These are phyloP conservation scores for Vitis cinerea DNA, from an alignment of 164 flowering plant genomes.

Conservation along the genomic window DNA sequence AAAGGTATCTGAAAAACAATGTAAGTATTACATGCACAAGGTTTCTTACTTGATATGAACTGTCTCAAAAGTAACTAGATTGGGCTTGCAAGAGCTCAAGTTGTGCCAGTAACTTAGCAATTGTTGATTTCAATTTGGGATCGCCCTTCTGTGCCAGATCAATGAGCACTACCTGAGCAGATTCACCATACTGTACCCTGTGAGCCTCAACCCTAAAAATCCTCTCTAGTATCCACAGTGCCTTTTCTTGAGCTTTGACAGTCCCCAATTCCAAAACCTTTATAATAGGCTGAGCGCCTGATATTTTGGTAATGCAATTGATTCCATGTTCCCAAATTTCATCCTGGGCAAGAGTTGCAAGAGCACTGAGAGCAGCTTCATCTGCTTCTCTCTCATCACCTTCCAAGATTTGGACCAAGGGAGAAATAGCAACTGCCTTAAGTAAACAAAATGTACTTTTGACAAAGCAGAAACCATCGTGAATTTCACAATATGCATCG, in stretches of 20 bases:
- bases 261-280: conserved; percentile 49
- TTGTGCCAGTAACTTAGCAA: conserved; percentile 71
- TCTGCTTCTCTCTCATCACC: conserved; percentile 66
- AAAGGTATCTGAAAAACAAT: neutral
- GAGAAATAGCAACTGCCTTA: conserved; percentile 67
- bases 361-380: conserved; percentile 65
- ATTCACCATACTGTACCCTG: conserved; percentile 52
- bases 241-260: conserved; percentile 63
- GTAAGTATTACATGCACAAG: no score
- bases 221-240: conserved; percentile 76
- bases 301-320: conserved; percentile 42
- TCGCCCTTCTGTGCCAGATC: conserved; percentile 79
- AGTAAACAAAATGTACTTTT: conserved; percentile 72
- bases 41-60: neutral
- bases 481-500: conserved; percentile 64
- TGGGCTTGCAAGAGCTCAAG: conserved; percentile 80
- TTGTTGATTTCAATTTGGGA: conserved; percentile 42
- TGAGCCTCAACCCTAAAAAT: conserved; percentile 53
- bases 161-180: conserved; percentile 65
- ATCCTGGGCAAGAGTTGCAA: conserved; percentile 70
- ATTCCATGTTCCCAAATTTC: conserved; percentile 71
- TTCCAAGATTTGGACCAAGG: conserved; percentile 52
- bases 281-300: conserved; percentile 50
- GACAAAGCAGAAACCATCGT: conserved; percentile 56
- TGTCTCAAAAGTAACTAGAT: conserved; percentile 69